These are phyloP conservation scores for Ailanthus altissimus DNA, from an alignment of 345 rosid species.

Conservation along the genomic window DNA sequence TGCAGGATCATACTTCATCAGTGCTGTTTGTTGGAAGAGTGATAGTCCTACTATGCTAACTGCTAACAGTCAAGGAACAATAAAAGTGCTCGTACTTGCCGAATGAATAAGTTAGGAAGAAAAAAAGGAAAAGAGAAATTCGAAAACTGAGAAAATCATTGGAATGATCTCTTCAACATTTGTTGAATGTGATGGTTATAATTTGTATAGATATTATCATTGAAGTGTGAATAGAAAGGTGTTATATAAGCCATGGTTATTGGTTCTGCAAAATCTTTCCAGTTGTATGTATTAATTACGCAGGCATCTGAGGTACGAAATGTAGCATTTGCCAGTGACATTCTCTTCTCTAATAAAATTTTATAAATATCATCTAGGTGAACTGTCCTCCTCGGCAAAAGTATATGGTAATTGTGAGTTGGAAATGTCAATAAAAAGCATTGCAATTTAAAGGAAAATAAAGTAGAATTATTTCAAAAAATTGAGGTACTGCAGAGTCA, in stretches of 20 bases:
- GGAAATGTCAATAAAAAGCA: no score
- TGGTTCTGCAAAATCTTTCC: conserved; percentile 1
- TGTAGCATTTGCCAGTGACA: background rate
- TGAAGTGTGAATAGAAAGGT: conserved; percentile 6
- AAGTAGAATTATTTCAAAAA: no score
- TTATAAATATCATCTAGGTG: no score
- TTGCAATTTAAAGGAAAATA: no score
- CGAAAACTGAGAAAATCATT: no score
- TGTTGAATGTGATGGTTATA: background rate
- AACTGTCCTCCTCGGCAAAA: no score
- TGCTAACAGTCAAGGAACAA: conserved; percentile 99
- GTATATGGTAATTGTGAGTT: no score
- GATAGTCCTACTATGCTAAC: conserved; percentile 90
- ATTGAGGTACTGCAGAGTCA: no score
- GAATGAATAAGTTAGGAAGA: conserved; percentile 37
- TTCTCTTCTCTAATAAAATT: background rate
- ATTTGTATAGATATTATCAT: conserved; percentile 11
- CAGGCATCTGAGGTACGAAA: background rate
- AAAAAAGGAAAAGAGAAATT: background rate
- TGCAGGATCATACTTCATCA: conserved; percentile 80
- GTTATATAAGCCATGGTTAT: background rate
- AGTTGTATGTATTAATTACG: conserved; percentile 4
- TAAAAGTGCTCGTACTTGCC: conserved; percentile 84
- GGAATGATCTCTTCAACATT: background rate
- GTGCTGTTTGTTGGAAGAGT: conserved; percentile 99